These are phyloP conservation scores for Metrosideros polymorpha DNA, from an alignment of 441 rosid species.

Conservation along the genomic window DNA sequence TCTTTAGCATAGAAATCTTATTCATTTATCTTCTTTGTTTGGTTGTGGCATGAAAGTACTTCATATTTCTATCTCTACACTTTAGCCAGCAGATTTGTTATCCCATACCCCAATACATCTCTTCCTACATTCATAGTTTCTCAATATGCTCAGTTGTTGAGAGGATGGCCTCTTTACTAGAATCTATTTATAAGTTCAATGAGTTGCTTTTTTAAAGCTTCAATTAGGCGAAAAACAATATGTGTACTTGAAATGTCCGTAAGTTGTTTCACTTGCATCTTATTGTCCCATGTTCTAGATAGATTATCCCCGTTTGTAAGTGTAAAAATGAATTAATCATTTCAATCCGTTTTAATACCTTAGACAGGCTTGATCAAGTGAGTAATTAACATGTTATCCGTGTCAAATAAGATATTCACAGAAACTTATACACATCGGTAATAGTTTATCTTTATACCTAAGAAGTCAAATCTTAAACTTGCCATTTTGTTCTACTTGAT, in stretches of 20 bases:
- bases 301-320: too few species aligned
- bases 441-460: not conserved
- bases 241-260: not conserved
- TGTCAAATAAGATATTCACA: not conserved
- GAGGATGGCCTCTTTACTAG: not conserved
- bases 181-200: not conserved
- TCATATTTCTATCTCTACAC: not conserved
- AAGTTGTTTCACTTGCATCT: not conserved
- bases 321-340: not conserved
- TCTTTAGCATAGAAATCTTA: not conserved
- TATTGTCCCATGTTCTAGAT: not conserved
- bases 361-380: not conserved
- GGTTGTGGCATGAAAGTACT: not conserved
- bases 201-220: not conserved
- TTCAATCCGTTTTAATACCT: not conserved
- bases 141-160: not conserved
- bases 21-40: too few species aligned
- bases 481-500: not conserved
- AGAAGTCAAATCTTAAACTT: not conserved
- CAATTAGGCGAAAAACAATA: not conserved
- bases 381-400: not conserved
- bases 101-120: accelerated
- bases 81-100: not conserved
- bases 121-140: not conserved
- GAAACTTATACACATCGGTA: not conserved